Conservation (phyloP, 441 rosid genomes). For the Geranium incanum region DNA sequence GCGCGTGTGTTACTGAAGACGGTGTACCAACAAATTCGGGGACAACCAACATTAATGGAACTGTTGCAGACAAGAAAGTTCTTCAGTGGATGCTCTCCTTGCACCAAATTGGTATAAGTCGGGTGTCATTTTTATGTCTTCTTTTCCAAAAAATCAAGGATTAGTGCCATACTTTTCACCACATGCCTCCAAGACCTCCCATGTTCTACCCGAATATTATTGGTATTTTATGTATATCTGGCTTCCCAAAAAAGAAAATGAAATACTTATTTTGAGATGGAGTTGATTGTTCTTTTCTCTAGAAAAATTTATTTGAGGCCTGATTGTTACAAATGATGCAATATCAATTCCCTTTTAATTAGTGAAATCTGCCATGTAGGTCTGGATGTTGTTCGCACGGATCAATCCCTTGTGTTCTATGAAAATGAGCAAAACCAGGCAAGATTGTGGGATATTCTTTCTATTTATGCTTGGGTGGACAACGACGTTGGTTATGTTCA, state of each 20-base stretch:
- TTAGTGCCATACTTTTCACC: neutral
- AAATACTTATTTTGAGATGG: too few relatives aligned
- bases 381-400: slow-evolving; percentile 90
- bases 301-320: neutral
- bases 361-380: slow-evolving; percentile 39
- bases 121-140: neutral
- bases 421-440: slow-evolving; percentile 58
- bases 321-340: neutral
- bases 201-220: neutral
- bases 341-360: neutral
- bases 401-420: slow-evolving; percentile 68
- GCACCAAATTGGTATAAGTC: slow-evolving; percentile 66
- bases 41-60: slow-evolving; percentile 22
- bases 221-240: neutral
- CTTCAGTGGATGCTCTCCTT: slow-evolving; percentile 64
- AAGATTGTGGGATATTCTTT: slow-evolving; percentile 80
- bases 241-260: too few relatives aligned
- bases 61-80: slow-evolving; percentile 47
- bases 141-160: neutral
- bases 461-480: slow-evolving; percentile 80
- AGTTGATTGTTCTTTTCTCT: too few relatives aligned
- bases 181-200: neutral
- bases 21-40: slow-evolving; percentile 43
- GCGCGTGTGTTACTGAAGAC: slow-evolving; percentile 50
- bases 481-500: slow-evolving; percentile 83